phyloP scores from a whole-genome alignment of 768 basidiomycete genomes.

The Hypholoma fasciculare region DNA sequence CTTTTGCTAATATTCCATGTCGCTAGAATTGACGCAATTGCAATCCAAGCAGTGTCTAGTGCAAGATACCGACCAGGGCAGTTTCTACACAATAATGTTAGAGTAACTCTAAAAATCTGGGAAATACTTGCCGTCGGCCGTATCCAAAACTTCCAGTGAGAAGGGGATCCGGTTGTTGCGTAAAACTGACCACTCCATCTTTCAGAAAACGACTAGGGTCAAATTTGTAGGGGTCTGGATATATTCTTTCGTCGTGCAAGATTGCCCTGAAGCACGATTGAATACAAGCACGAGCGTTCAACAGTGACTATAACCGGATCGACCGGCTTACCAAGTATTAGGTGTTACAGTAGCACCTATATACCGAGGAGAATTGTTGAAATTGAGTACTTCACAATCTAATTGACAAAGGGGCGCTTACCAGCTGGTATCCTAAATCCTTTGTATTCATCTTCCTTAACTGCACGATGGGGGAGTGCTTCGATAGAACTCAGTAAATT shows the following conservation, averaged over 20 bases:
- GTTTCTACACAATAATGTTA: constrained; percentile 18
- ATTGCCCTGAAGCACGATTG: constrained; percentile 32
- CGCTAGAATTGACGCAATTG: constrained; percentile 26
- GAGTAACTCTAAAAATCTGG: background rate
- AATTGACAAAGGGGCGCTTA: background rate
- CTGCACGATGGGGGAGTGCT: background rate
- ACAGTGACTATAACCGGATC: background rate
- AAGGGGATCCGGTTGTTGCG: constrained; percentile 20
- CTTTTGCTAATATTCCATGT: constrained; percentile 30
- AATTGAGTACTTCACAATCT: too few species aligned
- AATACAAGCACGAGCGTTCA: background rate
- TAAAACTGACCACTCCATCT: constrained; percentile 8
- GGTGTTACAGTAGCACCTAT: background rate
- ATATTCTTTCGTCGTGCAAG: constrained; percentile 49
- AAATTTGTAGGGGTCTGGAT: constrained; percentile 52
- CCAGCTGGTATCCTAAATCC: background rate
- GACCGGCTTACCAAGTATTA: background rate
- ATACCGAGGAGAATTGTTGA: too few species aligned
- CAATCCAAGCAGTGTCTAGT: constrained; percentile 28
- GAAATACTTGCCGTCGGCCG: constrained; percentile 27
- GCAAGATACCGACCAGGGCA: constrained; percentile 38
- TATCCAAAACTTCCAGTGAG: constrained; percentile 30
- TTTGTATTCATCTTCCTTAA: background rate
- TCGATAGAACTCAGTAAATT: background rate
- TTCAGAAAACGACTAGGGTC: constrained; percentile 56